A percentile compares a stretch with the other conserved stretches of the same genome.
These are phyloP conservation scores for Trichoderma koningiopsis DNA, from an alignment of 2,329 filamentous ascomycete genomes.

Conservation along the genomic window DNA sequence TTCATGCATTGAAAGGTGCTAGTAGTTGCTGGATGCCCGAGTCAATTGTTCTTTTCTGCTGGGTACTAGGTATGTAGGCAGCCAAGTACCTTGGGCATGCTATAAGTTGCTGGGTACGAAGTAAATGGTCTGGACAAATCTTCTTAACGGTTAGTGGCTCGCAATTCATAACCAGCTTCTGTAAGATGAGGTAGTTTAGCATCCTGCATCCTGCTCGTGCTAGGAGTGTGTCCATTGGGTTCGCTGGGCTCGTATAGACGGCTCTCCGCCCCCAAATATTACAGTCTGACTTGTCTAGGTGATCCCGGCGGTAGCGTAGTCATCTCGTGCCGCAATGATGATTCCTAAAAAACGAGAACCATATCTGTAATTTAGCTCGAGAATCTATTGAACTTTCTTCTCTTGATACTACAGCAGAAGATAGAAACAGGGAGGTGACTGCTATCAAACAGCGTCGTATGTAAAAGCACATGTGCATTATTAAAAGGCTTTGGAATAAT, in stretches of 20 bases:
- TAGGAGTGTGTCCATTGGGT: constrained; percentile 19
- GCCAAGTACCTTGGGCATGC: neutral
- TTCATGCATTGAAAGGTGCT: constrained; percentile 43
- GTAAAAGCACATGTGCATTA: neutral
- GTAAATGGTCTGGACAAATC: neutral
- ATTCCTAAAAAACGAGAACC: neutral
- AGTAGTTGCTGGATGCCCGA: neutral
- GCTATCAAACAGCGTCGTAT: neutral
- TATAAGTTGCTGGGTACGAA: neutral
- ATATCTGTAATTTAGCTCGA: neutral
- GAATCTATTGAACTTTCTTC: neutral
- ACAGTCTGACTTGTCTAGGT: constrained; percentile 1
- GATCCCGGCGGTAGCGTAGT: neutral
- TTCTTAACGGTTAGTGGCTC: neutral
- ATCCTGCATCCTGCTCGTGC: neutral
- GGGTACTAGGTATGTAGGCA: neutral
- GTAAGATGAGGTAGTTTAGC: neutral
- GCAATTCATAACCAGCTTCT: neutral
- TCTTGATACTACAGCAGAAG: neutral
- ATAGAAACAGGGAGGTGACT: neutral
- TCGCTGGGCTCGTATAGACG: constrained; percentile 25
- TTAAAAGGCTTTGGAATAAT: neutral
- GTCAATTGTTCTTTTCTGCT: neutral
- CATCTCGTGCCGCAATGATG: neutral
- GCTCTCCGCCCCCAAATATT: constrained; percentile 13